Base-by-base conservation (phyloP, 495 filamentous ascomycete species). In the Xylaria telfairii region DNA sequence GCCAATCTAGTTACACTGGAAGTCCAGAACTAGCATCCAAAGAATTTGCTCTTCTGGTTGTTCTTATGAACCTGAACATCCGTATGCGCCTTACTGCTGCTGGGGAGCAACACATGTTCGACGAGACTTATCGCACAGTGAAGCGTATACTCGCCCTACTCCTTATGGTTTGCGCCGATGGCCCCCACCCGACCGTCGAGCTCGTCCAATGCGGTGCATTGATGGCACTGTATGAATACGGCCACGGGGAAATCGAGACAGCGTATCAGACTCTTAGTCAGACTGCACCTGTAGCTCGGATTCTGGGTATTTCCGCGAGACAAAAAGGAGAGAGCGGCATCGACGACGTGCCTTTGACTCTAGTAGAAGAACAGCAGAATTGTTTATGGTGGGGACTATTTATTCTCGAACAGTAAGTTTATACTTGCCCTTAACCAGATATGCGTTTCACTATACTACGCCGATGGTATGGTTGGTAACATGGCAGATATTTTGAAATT, bases 331-430 rank as follows among this genome's bases (percentile, higher is more conserved):
- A 70, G 28, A 57, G 53, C 28, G 61, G 51, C 10, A 70, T 70
- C 2, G 59, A 64, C 10, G 76, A 76, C 42, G 32, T 63, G 8
- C 32, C 71, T 4, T 70, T 77, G 46, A 65, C 69, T 15, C 71
- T 72, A 0, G 73, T 77, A n/a, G 76, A 80, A 46, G 74, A 80
- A 64, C 74, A 76, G 66, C 69, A 62, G 21, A 70, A 75, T 28
- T 74, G 73, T 46, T 63, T 80, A n/a, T 80, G 76, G 74, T 80
- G 78, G 78, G 76, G 71, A 0, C 60, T 80, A 71, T 78, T 80
- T 66, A 80, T 80, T 24, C 69, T 80, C 10, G 78, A 80, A 62
- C 74, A 76, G 77, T 78, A 59, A 76, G 77, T 77, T 30, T 7
- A 42, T 41, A n/a, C 19, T 42, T 37, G 15, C 8, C 13, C 44